Base-by-base conservation (phyloP, 257 asterid species). In the Gentiana macrophylla region DNA sequence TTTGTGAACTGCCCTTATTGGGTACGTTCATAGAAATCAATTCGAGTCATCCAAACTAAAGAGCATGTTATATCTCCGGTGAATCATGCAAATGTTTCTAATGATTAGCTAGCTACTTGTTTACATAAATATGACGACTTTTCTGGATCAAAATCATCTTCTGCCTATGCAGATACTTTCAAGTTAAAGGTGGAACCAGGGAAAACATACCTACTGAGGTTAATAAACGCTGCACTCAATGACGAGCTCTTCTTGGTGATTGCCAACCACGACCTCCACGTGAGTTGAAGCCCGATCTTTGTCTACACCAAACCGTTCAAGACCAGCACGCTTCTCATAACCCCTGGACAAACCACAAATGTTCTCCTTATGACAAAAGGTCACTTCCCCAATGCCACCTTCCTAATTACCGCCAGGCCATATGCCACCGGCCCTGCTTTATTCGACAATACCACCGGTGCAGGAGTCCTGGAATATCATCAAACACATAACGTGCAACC, bases 341-440 rank as follows among this genome's bases (percentile, higher is more conserved):
- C 89, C 1, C 94, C 89, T 0, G 94, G 94, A 54, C 94, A 84
- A 49, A 84, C 94, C 2, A 74, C 86, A 1, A 80, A 80, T 36
- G 77, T 84, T 3, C 80, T 79, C 1, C 72, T 84, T 66, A 74
- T 56, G 34, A 63, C 89, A 4, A 67, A 64, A 45, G 62, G 55
- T 38, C 63, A 37, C 3, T 77, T 54, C n/a, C 89, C 94, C 5
- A 74, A 72, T 33, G 70, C 81, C 2, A 61, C 62, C 10, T 81
- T 79, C 58, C 75, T 79, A 46, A 79, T 84, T 62, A 61, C 74
- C 0, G 86, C 84, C 6, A 41, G 83, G 64, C 83, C 89, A 6
- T 84, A 84, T 34, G 75, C 83, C 12, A 79, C 83, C 0, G 89
- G 86, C 24, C 78, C 65, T 11, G 84, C 69, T 33, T 11, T 84